A percentile compares a stretch with the other conserved stretches of the same genome.
phyloP scores from a whole-genome alignment of 2,329 filamentous ascomycete genomes.

The Remersonia thermophila region DNA sequence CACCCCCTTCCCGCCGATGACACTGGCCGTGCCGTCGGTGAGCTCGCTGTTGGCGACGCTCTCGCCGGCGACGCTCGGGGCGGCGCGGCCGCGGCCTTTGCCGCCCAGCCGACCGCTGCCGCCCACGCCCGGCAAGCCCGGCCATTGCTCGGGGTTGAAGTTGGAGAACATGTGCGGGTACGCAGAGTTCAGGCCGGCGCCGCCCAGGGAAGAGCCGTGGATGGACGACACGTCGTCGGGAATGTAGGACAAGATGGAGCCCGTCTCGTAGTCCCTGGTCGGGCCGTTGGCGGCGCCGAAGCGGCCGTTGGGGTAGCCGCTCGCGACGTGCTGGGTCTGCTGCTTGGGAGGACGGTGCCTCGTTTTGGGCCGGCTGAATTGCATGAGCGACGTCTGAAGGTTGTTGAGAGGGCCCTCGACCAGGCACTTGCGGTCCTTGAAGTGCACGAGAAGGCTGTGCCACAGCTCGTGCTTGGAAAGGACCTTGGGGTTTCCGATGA shows the following conservation, averaged over 20 bases:
- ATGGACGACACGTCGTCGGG: conserved; percentile 95
- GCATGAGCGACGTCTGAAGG: conserved; percentile 85
- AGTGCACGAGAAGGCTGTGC: conserved; percentile 90
- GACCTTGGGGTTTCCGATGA: conserved; percentile 95
- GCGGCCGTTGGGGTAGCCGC: conserved; percentile 28
- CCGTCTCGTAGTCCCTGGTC: conserved; percentile 54
- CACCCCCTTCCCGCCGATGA: conserved; percentile 61
- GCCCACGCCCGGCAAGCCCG: conserved; percentile 57
- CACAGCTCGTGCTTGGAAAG: conserved; percentile 95
- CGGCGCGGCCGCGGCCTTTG: conserved; percentile 53
- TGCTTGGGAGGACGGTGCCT: conserved; percentile 76
- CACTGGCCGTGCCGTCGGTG: conserved; percentile 69
- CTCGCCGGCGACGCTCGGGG: conserved; percentile 78
- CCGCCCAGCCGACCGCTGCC: conserved; percentile 48
- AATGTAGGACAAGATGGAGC: conserved; percentile 89
- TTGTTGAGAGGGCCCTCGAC: conserved; percentile 94
- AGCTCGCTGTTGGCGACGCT: conserved; percentile 85
- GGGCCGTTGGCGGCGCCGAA: conserved; percentile 28
- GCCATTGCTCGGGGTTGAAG: conserved; percentile 83
- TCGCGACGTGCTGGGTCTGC: conserved; percentile 56
- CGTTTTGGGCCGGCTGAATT: conserved; percentile 89
- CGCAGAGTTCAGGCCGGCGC: conserved; percentile 64
- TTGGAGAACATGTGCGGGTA: conserved; percentile 94
- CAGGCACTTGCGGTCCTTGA: conserved; percentile 91
- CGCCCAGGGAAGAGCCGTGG: conserved; percentile 81